Evolutionary conservation across 176 grass and related monocot genomes (phyloP).

Genomic region (Aegilops sharonensis): DNA sequence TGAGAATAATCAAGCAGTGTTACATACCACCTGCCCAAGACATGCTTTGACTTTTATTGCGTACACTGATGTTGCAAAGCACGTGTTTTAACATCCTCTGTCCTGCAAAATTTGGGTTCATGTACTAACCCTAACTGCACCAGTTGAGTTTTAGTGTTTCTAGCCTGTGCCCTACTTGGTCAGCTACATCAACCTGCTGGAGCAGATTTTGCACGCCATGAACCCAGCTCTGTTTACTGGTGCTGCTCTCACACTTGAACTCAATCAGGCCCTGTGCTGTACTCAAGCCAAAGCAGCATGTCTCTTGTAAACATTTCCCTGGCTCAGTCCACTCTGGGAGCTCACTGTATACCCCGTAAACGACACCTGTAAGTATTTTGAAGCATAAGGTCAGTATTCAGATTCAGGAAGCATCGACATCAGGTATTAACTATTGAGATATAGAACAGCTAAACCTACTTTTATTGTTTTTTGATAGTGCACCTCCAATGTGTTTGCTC

Average conservation of each 20-base stretch:
- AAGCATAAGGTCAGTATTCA: background rate
- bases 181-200: slow-evolving; percentile 39
- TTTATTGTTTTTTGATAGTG: slow-evolving; percentile 63
- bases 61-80: background rate
- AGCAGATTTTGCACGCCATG: slow-evolving; percentile 60
- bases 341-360: slow-evolving; percentile 55
- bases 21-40: background rate
- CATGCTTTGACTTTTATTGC: background rate
- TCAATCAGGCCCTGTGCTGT: slow-evolving; percentile 65
- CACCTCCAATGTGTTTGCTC: slow-evolving; percentile 65
- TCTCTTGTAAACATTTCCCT: slow-evolving; percentile 19
- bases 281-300: slow-evolving; percentile 60
- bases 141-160: slow-evolving; percentile 31
- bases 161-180: slow-evolving; percentile 25
- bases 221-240: slow-evolving; percentile 55
- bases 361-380: slow-evolving; percentile 35
- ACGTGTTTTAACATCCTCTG: background rate
- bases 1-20: background rate
- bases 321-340: slow-evolving; percentile 43
- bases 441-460: slow-evolving; percentile 17
- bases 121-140: slow-evolving; percentile 17
- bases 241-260: slow-evolving; percentile 53
- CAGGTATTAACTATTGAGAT: background rate
- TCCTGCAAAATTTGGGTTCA: background rate
- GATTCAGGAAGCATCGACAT: background rate